phyloP scores from a whole-genome alignment of 495 filamentous ascomycete genomes.

The Rhypophila decipiens region DNA sequence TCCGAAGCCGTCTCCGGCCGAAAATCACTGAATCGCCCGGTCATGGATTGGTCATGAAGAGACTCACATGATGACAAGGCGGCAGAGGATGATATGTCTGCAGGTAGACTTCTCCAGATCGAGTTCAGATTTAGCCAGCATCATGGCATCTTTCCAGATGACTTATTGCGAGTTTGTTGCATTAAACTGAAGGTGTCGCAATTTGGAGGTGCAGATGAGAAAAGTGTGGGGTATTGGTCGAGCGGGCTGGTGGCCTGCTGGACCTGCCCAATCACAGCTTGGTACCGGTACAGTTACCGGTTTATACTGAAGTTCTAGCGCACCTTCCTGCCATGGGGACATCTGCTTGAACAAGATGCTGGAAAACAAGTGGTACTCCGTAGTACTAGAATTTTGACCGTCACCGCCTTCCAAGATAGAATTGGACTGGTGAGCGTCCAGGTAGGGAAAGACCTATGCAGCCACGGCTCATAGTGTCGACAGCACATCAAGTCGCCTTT shows the following conservation, averaged over 20 bases:
- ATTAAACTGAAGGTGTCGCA: conserved; percentile 12
- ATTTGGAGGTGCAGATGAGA: conserved; percentile 11
- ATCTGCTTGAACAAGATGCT: too few species aligned
- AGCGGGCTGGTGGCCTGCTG: not conserved
- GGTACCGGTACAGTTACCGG: too few species aligned
- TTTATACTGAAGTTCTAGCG: too few species aligned
- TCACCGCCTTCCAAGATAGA: too few species aligned
- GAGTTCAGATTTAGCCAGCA: not conserved
- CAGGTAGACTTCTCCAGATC: too few species aligned
- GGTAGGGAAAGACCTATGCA: conserved; percentile 14
- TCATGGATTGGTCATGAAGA: conserved; percentile 2
- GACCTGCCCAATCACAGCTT: not conserved
- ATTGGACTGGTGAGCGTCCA: conserved; percentile 2
- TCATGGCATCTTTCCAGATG: too few species aligned
- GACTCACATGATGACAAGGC: conserved; percentile 14
- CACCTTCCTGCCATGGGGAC: too few species aligned
- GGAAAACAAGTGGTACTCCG: too few species aligned
- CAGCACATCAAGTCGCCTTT: conserved; percentile 9
- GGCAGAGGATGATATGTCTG: conserved; percentile 18
- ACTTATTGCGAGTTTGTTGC: conserved; percentile 4
- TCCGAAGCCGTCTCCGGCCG: not conserved
- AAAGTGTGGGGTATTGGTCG: conserved; percentile 13
- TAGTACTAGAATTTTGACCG: too few species aligned
- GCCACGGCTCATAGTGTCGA: conserved; percentile 23
- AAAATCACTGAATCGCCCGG: not conserved